Evolutionary conservation across 805 yeast genomes (phyloP).

Genomic region (Kuraishia cidri): DNA sequence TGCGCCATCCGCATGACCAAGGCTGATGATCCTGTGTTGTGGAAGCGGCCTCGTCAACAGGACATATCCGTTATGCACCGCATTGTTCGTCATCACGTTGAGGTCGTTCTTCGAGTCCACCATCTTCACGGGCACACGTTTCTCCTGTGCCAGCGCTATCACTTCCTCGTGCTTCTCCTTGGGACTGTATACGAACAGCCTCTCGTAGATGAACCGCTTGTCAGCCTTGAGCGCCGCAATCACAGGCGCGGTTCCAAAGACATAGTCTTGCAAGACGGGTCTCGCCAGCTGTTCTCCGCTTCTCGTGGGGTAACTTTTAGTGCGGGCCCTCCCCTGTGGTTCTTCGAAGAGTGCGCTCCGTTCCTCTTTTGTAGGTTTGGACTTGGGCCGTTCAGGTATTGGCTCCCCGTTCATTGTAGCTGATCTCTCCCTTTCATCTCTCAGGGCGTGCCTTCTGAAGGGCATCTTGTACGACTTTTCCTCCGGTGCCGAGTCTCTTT

Average conservation of each 20-base stretch:
- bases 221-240: slow-evolving; percentile 54
- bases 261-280: slow-evolving; percentile 53
- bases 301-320: too few relatives aligned
- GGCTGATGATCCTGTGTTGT: slow-evolving; percentile 17
- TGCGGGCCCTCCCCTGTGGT: slow-evolving; percentile 29
- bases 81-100: slow-evolving; percentile 52
- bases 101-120: slow-evolving; percentile 40
- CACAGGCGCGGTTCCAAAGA: slow-evolving; percentile 74
- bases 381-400: too few relatives aligned
- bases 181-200: slow-evolving; percentile 36
- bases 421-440: too few relatives aligned
- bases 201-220: slow-evolving; percentile 43
- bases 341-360: background rate
- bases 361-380: too few relatives aligned
- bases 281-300: too few relatives aligned
- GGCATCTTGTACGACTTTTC: too few relatives aligned
- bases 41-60: slow-evolving; percentile 52
- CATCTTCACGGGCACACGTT: slow-evolving; percentile 25
- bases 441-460: too few relatives aligned
- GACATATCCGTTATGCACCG: slow-evolving; percentile 76
- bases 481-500: too few relatives aligned
- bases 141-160: slow-evolving; percentile 32
- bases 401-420: too few relatives aligned
- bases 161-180: slow-evolving; percentile 28
- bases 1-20: slow-evolving; percentile 11